Evolutionary conservation across 2,329 filamentous ascomycete species (phyloP).

Genomic region (Diaporthe ilicicola): DNA sequence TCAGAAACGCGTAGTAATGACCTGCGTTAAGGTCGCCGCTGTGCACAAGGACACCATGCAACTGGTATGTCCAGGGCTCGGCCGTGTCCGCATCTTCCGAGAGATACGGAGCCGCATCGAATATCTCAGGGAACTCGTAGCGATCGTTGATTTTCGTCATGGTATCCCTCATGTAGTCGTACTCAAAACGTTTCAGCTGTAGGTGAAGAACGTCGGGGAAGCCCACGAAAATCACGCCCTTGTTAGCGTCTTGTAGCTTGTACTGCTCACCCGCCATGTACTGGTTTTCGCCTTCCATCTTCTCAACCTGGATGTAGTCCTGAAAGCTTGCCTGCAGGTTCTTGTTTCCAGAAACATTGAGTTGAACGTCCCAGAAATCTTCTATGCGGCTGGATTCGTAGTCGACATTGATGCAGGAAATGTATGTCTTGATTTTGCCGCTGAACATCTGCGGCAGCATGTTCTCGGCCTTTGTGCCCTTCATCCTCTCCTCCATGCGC

Average conservation of each 20-base stretch:
- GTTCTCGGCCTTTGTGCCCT: slow-evolving; percentile 90
- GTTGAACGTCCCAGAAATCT: slow-evolving; percentile 98
- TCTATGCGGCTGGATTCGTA: slow-evolving; percentile 96
- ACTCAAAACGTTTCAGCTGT: slow-evolving; percentile 97
- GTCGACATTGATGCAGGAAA: slow-evolving; percentile 97
- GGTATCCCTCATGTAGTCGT: slow-evolving; percentile 92
- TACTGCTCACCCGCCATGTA: slow-evolving; percentile 91
- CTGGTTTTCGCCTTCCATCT: slow-evolving; percentile 97
- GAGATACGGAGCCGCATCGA: slow-evolving; percentile 87
- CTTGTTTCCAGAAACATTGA: slow-evolving; percentile 95
- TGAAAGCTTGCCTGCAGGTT: slow-evolving; percentile 93
- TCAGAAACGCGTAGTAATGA: slow-evolving; percentile 97
- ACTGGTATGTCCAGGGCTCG: slow-evolving; percentile 88
- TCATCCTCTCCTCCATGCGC: slow-evolving; percentile 97
- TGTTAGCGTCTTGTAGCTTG: slow-evolving; percentile 95
- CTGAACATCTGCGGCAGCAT: slow-evolving; percentile 91
- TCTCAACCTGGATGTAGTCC: slow-evolving; percentile 96
- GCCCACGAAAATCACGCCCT: slow-evolving; percentile 95
- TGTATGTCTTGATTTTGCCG: slow-evolving; percentile 98
- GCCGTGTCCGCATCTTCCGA: slow-evolving; percentile 86
- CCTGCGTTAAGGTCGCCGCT: slow-evolving; percentile 96
- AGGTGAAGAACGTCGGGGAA: slow-evolving; percentile 95
- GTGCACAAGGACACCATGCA: slow-evolving; percentile 95
- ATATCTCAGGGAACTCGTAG: slow-evolving; percentile 86
- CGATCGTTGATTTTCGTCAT: slow-evolving; percentile 99